A percentile compares a stretch with the other conserved stretches of the same genome.
Conservation (phyloP, 108 stramenopile genomes). For the Cyclostephanos tholiformis region DNA sequence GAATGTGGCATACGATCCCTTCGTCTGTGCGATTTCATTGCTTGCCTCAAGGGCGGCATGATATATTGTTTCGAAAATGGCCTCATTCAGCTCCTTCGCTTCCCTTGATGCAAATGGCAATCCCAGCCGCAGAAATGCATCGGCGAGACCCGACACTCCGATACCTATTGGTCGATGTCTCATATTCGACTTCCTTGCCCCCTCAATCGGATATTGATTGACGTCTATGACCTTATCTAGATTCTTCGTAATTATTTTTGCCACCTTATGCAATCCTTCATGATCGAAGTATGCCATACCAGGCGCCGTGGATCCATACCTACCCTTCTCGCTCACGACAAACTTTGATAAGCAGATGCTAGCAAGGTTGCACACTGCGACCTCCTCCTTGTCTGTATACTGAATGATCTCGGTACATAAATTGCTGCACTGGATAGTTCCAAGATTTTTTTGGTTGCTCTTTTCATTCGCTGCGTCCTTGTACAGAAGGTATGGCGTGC, state of each 20-base stretch:
- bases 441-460: conserved; percentile 97
- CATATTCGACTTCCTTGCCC: conserved; percentile 85
- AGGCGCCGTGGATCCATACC: conserved; percentile 73
- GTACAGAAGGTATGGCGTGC: conserved; percentile 97
- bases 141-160: conserved; percentile 96
- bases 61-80: conserved; percentile 97
- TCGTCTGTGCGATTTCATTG: conserved; percentile 83
- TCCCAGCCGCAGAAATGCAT: conserved; percentile 91
- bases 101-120: conserved; percentile 87
- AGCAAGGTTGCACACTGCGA: conserved; percentile 97
- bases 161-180: conserved; percentile 96
- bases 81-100: conserved; percentile 88
- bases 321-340: conserved; percentile 74
- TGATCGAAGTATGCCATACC: conserved; percentile 89
- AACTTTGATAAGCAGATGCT: conserved; percentile 84
- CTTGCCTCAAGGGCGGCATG: conserved; percentile 94
- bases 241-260: conserved; percentile 92
- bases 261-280: conserved; percentile 77
- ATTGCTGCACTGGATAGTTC: conserved; percentile 96
- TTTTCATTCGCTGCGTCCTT: conserved; percentile 96
- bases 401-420: conserved; percentile 98
- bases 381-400: conserved; percentile 93
- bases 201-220: conserved; percentile 91
- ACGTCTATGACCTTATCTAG: conserved; percentile 95
- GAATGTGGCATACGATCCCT: conserved; percentile 91